Evolutionary conservation across 2,329 filamentous ascomycete genomes (phyloP), one percentile per base, ranked within the genome.

Genomic region (Fusarium acutatum): DNA sequence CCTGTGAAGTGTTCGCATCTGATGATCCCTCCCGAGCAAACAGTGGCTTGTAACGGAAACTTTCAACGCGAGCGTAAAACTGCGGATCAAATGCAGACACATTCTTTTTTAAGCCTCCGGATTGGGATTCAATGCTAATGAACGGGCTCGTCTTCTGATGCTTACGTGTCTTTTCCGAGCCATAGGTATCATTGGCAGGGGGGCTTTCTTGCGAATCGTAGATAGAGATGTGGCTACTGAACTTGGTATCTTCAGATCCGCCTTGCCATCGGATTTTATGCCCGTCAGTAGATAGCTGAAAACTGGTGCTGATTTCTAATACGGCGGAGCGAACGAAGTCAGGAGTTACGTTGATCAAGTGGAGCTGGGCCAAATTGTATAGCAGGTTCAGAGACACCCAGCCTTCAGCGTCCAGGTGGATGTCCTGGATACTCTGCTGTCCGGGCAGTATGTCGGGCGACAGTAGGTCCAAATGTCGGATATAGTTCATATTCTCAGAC

Each of bases 341-440:
- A 0, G 91, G 87, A 0, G 94, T 95, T 4, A 97, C 94, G 69
- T 94, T 95, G 75, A 96, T 87, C 1, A 95, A 96, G 76, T 96
- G 94, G 24, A 97, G 84, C 81, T 97, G 94, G 0, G 94, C 94
- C 85, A 97, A 88, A 77, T 92, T 95, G 79, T 92, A 91, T 3
- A 97, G 86, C 2, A 97, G 83, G 75, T 96, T 96, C 13, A 96
- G 83, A 75, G 95, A 96, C 1, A 96, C 90, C 94, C 93, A 96
- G 9, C 93, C 93, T 30, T 94, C 90, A 1, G 86, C 85, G 60
- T 92, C 91, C 1, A 90, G 87, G 18, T 87, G 86, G 15, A 90
- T 88, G 56, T 90, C 86, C 7, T 82, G 32, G 6, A 46, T 60
- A 26, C 35, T 37, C 18, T 82, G 84, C 20, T 84, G 83, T 5